Evolutionary conservation across 371 early-diverging fungal species (phyloP), one percentile per base, ranked within the genome.

Genomic region (Apophysomyces sp.): DNA sequence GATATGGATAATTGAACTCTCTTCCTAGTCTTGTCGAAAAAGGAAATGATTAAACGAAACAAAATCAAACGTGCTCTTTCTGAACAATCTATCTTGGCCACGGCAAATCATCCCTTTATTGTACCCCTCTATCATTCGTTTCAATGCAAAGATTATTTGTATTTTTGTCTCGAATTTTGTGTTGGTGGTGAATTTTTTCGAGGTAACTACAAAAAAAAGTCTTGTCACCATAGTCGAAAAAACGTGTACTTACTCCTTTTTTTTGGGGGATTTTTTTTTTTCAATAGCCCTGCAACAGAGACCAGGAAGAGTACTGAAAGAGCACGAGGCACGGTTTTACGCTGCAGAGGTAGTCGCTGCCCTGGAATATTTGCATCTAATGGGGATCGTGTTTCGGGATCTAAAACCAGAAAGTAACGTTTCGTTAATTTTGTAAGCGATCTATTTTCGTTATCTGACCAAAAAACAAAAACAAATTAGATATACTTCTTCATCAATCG

Each of bases 151-250:
- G 89, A 92, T 57, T 84, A 95, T 60, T 77, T 97, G 29, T 97
- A 93, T 71, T 87, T 98, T 60, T 89, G 96, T 63, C 93, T 97
- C 92, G 98, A 98, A 66, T 98, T 95, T 78, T 95, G 97, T 63
- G 82, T 88, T 55, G 98, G 99, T 39, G 99, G 99, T 32, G 99
- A 98, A 80, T 95, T 95, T 72, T 94, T 92, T 73, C 74, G 92
- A 78, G 92, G 86, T 86, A 72, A 61, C 53, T 16, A 41, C 54
- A 51, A 41, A 34, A 34, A 5, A 5, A 34, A 34, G 34, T 7
- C 12, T 9, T 37, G 0, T 57, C 30, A 4, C 40, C 7, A 57
- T n/a, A 28, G 11, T 15, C 13, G 18, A 31, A 16, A 8, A n/a
- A n/a, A n/a, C 9, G 31, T 57, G 37, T 32, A 52, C 24, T 71